phyloP scores from a whole-genome alignment of 768 basidiomycete genomes.

The Russula virescens region DNA sequence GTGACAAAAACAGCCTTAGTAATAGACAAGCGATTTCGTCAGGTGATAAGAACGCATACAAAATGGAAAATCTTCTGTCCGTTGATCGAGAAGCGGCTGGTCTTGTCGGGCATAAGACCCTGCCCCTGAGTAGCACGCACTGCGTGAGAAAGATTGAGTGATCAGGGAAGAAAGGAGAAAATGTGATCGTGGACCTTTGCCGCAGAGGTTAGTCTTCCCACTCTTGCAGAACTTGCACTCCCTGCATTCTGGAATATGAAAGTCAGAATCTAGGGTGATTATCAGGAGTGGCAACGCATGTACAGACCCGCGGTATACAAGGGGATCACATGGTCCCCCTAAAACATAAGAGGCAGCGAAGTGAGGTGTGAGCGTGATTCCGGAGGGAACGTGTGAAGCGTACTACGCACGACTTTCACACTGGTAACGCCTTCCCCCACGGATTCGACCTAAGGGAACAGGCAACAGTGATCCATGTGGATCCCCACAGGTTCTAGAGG shows the following conservation, averaged over 20 bases:
- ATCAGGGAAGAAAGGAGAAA: background rate
- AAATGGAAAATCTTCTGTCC: conserved; percentile 89
- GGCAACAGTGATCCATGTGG: background rate
- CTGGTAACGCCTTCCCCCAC: conserved; percentile 91
- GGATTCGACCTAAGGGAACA: conserved; percentile 79
- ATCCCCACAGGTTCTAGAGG: background rate
- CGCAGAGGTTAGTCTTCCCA: conserved; percentile 98
- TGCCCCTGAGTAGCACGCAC: conserved; percentile 92
- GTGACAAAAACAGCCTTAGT: background rate
- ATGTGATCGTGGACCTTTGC: conserved; percentile 54
- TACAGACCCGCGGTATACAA: conserved; percentile 83
- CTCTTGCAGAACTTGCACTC: conserved; percentile 99
- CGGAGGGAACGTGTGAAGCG: conserved; percentile 1
- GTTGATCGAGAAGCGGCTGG: conserved; percentile 81
- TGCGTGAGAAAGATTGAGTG: conserved; percentile 28
- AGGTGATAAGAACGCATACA: conserved; percentile 41
- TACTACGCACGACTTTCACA: conserved; percentile 47
- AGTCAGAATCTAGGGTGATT: background rate
- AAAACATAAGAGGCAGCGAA: background rate
- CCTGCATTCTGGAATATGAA: conserved; percentile 54
- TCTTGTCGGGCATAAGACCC: conserved; percentile 91
- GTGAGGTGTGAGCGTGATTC: conserved; percentile 1
- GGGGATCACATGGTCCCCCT: conserved; percentile 96
- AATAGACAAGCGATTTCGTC: background rate
- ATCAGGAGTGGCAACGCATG: background rate